Conservation (phyloP, 2,329 filamentous ascomycete genomes). For the Fusarium avenaceum region DNA sequence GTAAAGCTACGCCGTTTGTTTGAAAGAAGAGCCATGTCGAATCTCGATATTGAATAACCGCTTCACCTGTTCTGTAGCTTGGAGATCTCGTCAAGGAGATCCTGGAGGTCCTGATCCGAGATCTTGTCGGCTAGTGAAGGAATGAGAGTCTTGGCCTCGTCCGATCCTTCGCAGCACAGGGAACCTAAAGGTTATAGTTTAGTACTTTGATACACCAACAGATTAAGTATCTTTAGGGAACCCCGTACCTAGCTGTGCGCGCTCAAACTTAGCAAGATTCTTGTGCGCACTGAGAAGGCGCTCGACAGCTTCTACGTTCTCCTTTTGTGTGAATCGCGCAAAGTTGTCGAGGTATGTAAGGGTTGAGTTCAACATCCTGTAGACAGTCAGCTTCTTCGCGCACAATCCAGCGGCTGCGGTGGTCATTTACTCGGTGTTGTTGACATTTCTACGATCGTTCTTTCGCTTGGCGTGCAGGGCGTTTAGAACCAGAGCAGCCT, state of each 20-base stretch:
- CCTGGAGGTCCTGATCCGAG: slow-evolving; percentile 86
- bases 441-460: slow-evolving; percentile 83
- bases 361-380: slow-evolving; percentile 85
- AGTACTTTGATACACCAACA: not conserved
- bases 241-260: slow-evolving; percentile 85
- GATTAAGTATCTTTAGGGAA: not conserved
- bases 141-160: slow-evolving; percentile 97
- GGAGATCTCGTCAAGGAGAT: slow-evolving; percentile 89
- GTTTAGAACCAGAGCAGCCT: slow-evolving; percentile 92
- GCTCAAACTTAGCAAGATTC: slow-evolving; percentile 90
- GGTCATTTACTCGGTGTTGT: slow-evolving; percentile 79
- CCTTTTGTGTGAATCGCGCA: slow-evolving; percentile 93
- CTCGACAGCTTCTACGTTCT: slow-evolving; percentile 95
- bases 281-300: slow-evolving; percentile 83
- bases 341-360: slow-evolving; percentile 95
- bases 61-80: slow-evolving; percentile 71
- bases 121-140: slow-evolving; percentile 92
- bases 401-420: not conserved
- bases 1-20: slow-evolving; percentile 16
- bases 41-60: not conserved
- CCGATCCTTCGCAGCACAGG: slow-evolving; percentile 89
- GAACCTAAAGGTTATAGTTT: slow-evolving; percentile 71
- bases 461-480: slow-evolving; percentile 86
- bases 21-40: not conserved
- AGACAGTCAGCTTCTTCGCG: slow-evolving; percentile 22